A percentile compares a stretch with the other conserved stretches of the same genome.
These are phyloP conservation scores for Nasturtium officinale DNA, from an alignment of 345 rosid genomes.

Conservation along the genomic window DNA sequence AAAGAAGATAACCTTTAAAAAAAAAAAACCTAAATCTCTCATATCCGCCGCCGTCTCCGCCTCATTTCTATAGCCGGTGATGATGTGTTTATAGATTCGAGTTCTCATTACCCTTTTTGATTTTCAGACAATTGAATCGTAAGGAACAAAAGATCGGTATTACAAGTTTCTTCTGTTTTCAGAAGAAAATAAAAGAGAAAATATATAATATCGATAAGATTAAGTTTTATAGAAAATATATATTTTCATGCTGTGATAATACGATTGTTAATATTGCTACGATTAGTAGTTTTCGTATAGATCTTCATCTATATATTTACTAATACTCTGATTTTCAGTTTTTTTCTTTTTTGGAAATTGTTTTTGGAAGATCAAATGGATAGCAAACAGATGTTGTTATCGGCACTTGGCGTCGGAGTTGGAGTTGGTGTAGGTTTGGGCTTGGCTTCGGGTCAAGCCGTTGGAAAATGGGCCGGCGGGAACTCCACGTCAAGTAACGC, in stretches of 20 bases:
- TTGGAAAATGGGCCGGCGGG: slow-evolving; percentile 39
- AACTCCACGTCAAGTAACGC: slow-evolving; percentile 33
- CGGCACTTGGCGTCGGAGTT: slow-evolving; percentile 48
- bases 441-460: slow-evolving; percentile 41
- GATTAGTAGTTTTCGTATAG: background rate
- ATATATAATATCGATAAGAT: background rate
- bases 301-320: slow-evolving; percentile 3
- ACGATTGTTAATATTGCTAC: background rate
- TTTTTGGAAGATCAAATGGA: slow-evolving; percentile 38
- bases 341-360: background rate
- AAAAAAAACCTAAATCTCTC: slow-evolving; percentile 12
- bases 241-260: background rate
- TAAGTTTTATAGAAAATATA: background rate
- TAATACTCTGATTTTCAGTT: background rate
- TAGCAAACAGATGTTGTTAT: slow-evolving; percentile 45
- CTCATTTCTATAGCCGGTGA: slow-evolving; percentile 15
- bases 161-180: background rate
- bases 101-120: slow-evolving; percentile 1
- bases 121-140: slow-evolving; percentile 19
- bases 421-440: slow-evolving; percentile 48
- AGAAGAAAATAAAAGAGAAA: slow-evolving; percentile 3
- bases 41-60: slow-evolving; percentile 18
- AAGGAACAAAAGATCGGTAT: background rate
- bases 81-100: slow-evolving; percentile 13
- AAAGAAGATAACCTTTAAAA: background rate